Conservation (phyloP, 805 yeast genomes). For the Tetrapisispora namnaoensis region DNA sequence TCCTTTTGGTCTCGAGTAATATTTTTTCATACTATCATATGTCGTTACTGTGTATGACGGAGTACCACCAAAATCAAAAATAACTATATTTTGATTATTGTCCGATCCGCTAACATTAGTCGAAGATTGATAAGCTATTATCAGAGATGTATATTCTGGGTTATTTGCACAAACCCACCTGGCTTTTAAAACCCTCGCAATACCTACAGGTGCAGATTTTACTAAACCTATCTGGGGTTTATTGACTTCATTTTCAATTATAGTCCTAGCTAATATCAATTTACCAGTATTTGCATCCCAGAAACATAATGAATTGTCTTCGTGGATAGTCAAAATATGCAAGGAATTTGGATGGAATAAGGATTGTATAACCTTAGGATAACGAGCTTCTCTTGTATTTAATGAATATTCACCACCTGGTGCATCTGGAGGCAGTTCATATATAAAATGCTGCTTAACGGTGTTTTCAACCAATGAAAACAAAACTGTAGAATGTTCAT, state of each 20-base stretch:
- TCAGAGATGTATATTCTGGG: conserved; percentile 67
- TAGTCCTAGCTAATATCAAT: conserved; percentile 61
- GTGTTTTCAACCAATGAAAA: conserved; percentile 57
- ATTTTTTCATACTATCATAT: conserved; percentile 71
- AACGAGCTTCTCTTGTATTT: conserved; percentile 24
- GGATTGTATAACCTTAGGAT: conserved; percentile 42
- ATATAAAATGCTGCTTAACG: conserved; percentile 47
- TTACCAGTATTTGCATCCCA: conserved; percentile 86
- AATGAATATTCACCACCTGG: conserved; percentile 53
- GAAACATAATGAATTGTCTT: conserved; percentile 75
- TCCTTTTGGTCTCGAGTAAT: conserved; percentile 51
- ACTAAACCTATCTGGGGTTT: conserved; percentile 30
- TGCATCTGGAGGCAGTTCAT: conserved; percentile 55
- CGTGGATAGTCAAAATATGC: conserved; percentile 69
- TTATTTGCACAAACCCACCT: conserved; percentile 74
- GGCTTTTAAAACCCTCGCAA: conserved; percentile 40
- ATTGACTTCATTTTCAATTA: conserved; percentile 58
- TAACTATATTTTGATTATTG: conserved; percentile 33
- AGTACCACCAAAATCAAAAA: conserved; percentile 70
- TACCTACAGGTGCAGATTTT: conserved; percentile 8
- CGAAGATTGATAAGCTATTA: conserved; percentile 56
- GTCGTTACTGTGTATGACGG: conserved; percentile 74
- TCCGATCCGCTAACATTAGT: conserved; percentile 13
- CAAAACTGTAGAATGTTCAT: conserved; percentile 55
- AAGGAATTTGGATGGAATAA: conserved; percentile 90